A percentile compares a stretch with the other conserved stretches of the same genome.
phyloP scores from a whole-genome alignment of 306 rosid genomes.

The Lablab purpureus region DNA sequence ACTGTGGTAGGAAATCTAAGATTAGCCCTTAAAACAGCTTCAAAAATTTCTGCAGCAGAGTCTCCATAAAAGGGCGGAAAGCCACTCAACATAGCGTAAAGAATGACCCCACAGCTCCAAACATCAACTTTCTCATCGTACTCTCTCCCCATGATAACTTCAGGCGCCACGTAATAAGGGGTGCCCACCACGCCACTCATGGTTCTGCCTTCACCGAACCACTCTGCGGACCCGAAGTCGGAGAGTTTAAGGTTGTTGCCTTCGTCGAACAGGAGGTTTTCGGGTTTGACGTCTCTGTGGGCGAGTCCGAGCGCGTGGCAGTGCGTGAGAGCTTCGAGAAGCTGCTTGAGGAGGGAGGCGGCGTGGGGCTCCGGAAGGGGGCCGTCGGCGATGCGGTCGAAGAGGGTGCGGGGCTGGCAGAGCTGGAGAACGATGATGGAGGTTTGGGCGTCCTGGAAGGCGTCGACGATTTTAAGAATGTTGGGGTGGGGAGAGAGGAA shows the following conservation, averaged over 20 bases:
- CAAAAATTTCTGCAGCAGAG: conserved; percentile 62
- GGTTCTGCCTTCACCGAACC: conserved; percentile 57
- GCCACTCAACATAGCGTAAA: conserved; percentile 77
- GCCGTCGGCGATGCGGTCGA: conserved; percentile 60
- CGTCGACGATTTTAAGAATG: conserved; percentile 58
- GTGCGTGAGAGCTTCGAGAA: conserved; percentile 65
- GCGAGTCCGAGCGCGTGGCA: conserved; percentile 72
- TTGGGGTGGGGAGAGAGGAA: conserved; percentile 72
- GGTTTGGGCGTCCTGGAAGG: conserved; percentile 57
- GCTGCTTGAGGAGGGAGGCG: conserved; percentile 53
- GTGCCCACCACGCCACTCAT: conserved; percentile 78
- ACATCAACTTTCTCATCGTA: conserved; percentile 72
- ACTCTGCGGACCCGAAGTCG: conserved; percentile 87
- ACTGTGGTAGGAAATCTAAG: conserved; percentile 73
- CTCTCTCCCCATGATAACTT: conserved; percentile 66
- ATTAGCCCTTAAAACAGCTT: conserved; percentile 72
- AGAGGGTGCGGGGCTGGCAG: conserved; percentile 63
- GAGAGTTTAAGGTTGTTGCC: conserved; percentile 63
- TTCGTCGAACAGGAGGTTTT: conserved; percentile 70
- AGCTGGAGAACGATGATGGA: conserved; percentile 67
- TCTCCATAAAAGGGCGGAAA: conserved; percentile 84
- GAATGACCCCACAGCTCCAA: conserved; percentile 77
- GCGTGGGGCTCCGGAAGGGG: conserved; percentile 63
- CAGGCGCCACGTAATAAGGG: conserved; percentile 84
- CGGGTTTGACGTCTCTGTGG: conserved; percentile 83